Conservation (phyloP, 2,329 filamentous ascomycete species). For the Penicillium sp. region DNA sequence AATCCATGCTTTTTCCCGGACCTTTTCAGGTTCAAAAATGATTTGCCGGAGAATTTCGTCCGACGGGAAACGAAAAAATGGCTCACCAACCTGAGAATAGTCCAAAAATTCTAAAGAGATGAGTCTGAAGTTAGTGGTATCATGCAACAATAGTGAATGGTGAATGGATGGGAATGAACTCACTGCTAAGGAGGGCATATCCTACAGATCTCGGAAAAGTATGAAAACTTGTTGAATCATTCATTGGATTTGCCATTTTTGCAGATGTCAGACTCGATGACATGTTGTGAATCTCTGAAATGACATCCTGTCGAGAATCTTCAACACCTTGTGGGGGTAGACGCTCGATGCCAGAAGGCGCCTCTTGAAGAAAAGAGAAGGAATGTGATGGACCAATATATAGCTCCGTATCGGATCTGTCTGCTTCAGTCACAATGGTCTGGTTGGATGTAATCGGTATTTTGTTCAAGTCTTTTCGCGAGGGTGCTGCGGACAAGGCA, state of each 20-base stretch:
- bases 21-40: conserved; percentile 14
- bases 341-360: not conserved
- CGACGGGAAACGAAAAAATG: not conserved
- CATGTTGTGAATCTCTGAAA: not conserved
- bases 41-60: conserved; percentile 4
- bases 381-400: conserved; percentile 1
- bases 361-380: not conserved
- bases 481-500: not conserved
- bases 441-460: not conserved
- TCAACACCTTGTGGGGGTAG: not conserved
- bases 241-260: not conserved
- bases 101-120: not conserved
- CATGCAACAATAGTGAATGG: not conserved
- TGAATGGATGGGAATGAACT: not conserved
- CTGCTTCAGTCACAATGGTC: not conserved
- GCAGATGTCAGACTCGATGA: not conserved
- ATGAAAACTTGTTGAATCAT: not conserved
- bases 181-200: not conserved
- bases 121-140: not conserved
- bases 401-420: not conserved
- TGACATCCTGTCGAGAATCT: not conserved
- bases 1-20: conserved; percentile 14
- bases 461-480: not conserved
- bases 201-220: not conserved
- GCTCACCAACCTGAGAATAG: not conserved